These are phyloP conservation scores for Penicillium soppii DNA, from an alignment of 495 filamentous ascomycete species.

Conservation along the genomic window DNA sequence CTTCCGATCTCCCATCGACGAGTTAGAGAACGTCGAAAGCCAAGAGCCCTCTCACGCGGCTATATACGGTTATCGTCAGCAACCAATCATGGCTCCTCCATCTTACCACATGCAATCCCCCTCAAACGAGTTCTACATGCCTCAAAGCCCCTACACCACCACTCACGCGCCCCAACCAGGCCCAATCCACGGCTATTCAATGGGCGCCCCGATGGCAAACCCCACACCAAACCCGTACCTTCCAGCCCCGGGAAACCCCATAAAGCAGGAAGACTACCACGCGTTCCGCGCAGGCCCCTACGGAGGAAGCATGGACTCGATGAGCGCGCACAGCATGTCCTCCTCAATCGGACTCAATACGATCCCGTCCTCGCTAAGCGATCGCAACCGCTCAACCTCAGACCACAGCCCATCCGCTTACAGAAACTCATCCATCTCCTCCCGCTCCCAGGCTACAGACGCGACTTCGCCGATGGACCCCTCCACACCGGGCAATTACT, in stretches of 20 bases:
- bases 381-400: slow-evolving; percentile 42
- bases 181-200: slow-evolving; percentile 37
- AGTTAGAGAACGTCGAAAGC: slow-evolving; percentile 47
- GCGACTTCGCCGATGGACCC: slow-evolving; percentile 44
- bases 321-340: slow-evolving; percentile 34
- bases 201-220: slow-evolving; percentile 31
- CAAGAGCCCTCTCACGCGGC: slow-evolving; percentile 39
- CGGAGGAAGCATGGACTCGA: slow-evolving; percentile 36
- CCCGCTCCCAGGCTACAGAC: slow-evolving; percentile 42
- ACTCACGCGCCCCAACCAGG: slow-evolving; percentile 38
- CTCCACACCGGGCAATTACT: slow-evolving; percentile 38
- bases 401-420: slow-evolving; percentile 44
- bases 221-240: slow-evolving; percentile 44
- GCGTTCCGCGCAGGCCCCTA: slow-evolving; percentile 36
- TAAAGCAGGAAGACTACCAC: slow-evolving; percentile 44
- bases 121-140: slow-evolving; percentile 42
- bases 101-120: slow-evolving; percentile 36
- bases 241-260: slow-evolving; percentile 30
- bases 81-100: slow-evolving; percentile 39
- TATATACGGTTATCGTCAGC: slow-evolving; percentile 42
- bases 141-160: slow-evolving; percentile 31
- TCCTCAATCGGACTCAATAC: slow-evolving; percentile 38
- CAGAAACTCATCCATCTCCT: slow-evolving; percentile 45
- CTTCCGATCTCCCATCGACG: slow-evolving; percentile 69
- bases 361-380: slow-evolving; percentile 33